Base-by-base conservation (phyloP, 2,329 filamentous ascomycete species). In the Zasmidium citrigriseum region DNA sequence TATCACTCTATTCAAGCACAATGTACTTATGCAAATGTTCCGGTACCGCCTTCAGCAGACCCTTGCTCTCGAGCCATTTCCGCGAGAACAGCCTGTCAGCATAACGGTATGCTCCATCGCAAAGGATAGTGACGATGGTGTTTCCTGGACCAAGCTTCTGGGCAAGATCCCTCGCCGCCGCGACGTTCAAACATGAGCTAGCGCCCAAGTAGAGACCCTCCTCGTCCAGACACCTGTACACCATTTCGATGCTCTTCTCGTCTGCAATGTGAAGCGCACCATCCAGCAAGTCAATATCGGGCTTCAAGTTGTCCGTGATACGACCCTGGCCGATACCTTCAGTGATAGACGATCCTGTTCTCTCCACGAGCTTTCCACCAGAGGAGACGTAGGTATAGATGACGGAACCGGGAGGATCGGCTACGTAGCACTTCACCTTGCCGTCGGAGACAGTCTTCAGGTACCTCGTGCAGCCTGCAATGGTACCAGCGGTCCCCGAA, bases 301-400 rank as follows among this genome's bases (percentile, higher is more conserved):
- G 90, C 76, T 86, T 81, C 64, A 99, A 79, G 77, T 99, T 99
- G 72, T 96, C 91, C n/a, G 95, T 99, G 52, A 99, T 85, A 53
- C 95, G 89, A 38, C 95, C 95, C 79, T 98, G 95, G 20, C 95
- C 95, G 70, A 99, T 99, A 22, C 95, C 95, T 78, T 99, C 95
- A 2, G 95, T 99, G 77, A 99, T 98, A 71, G 89, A 95, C 55
- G 89, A 88, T 10, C 95, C 95, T 2, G 80, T 80, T 52, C 95
- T 84, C 72, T 97, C 93, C n/a, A 81, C 80, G 55, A 98, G 81
- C 73, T 89, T 93, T 11, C 92, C 92, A 12, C 92, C 92, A 16
- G 89, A 93, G 59, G 85, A 83, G 67, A 99, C 89, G 79, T 97
- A 98, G 60, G 89, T 91, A 80, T 96, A 92, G 70, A 99, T 84